These are phyloP conservation scores for Aspergillus steynii DNA, from an alignment of 495 filamentous ascomycete genomes.

Conservation along the genomic window DNA sequence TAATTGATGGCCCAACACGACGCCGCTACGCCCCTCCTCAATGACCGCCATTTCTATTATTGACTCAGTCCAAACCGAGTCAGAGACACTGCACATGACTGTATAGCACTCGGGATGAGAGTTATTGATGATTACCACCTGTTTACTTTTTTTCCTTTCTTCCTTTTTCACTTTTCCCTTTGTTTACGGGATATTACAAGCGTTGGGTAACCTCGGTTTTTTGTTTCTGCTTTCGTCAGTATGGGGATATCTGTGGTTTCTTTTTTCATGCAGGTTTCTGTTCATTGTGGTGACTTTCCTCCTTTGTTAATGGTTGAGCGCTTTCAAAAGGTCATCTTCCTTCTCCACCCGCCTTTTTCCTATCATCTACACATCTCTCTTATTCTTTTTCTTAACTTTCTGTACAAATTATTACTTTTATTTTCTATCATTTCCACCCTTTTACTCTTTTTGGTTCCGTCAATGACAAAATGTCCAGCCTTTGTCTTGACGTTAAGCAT, in stretches of 20 bases:
- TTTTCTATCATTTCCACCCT: not conserved
- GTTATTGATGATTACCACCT: not conserved
- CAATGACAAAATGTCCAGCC: not conserved
- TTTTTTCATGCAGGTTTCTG: constrained; percentile 9
- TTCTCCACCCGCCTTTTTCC: not conserved
- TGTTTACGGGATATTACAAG: constrained; percentile 22
- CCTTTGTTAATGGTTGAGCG: constrained; percentile 1
- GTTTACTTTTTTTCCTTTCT: not conserved
- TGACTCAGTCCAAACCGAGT: not conserved
- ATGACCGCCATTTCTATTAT: not conserved
- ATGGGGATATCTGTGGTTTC: not conserved
- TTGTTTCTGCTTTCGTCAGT: not conserved
- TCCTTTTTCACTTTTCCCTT: not conserved
- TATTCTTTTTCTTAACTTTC: not conserved
- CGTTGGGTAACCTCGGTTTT: constrained; percentile 14
- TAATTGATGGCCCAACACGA: not conserved
- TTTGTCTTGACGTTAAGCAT: no score
- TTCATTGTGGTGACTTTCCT: not conserved
- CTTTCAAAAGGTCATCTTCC: not conserved
- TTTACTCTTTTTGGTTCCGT: not conserved
- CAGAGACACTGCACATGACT: not conserved
- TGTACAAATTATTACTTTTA: not conserved
- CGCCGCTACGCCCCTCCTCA: no score
- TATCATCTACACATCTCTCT: constrained; percentile 2
- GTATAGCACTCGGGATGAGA: not conserved